phyloP scores from a whole-genome alignment of 768 basidiomycete genomes.

The Cantharellus anzutake region DNA sequence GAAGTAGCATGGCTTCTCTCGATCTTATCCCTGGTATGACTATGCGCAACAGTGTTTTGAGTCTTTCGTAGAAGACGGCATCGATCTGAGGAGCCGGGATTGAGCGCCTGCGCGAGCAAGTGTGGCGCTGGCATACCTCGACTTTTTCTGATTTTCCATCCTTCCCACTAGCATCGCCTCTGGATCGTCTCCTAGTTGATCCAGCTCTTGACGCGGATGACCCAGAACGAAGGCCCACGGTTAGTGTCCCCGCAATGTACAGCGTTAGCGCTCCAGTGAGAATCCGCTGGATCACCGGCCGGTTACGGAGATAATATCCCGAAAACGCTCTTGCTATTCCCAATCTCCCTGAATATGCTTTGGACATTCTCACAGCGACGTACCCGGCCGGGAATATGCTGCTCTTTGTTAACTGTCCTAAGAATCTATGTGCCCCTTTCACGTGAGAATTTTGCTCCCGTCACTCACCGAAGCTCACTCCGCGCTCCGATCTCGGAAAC shows the following conservation, averaged over 20 bases:
- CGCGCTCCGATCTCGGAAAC: too few relatives aligned
- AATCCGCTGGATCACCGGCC: slow-evolving; percentile 52
- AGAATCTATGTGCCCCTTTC: too few relatives aligned
- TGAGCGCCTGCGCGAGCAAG: neutral
- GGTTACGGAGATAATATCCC: slow-evolving; percentile 32
- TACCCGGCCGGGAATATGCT: too few relatives aligned
- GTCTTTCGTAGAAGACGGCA: slow-evolving; percentile 69
- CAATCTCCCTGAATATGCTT: too few relatives aligned
- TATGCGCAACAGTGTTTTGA: slow-evolving; percentile 60
- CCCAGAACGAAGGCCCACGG: slow-evolving; percentile 21
- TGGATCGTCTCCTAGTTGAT: slow-evolving; percentile 17
- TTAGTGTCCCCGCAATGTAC: slow-evolving; percentile 54
- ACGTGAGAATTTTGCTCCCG: too few relatives aligned
- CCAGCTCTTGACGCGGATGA: slow-evolving; percentile 15
- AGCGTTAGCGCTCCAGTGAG: slow-evolving; percentile 51
- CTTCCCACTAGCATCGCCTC: slow-evolving; percentile 18
- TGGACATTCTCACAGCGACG: too few relatives aligned
- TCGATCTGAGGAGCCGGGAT: slow-evolving; percentile 40
- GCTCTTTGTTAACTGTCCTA: too few relatives aligned
- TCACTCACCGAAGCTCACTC: too few relatives aligned
- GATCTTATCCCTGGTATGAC: slow-evolving; percentile 73
- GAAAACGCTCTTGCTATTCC: too few relatives aligned
- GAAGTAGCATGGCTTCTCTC: slow-evolving; percentile 71
- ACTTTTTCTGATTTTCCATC: slow-evolving; percentile 35
- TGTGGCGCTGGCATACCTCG: slow-evolving; percentile 30